phyloP scores from a whole-genome alignment of 495 filamentous ascomycete species.

The Xylaria castorea region DNA sequence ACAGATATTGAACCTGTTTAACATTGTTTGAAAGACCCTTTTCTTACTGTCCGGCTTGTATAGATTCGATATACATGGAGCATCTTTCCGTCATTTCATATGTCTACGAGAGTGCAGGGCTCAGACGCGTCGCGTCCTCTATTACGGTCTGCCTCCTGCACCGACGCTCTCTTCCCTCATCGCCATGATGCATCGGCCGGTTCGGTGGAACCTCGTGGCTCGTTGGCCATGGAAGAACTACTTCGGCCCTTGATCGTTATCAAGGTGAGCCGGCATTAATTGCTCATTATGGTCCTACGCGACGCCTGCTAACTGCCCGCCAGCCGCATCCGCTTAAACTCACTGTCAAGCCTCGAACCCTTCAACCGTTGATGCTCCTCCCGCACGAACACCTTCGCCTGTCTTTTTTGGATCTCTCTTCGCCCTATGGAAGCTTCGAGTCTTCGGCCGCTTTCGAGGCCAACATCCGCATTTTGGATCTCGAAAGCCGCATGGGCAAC shows the following conservation, averaged over 20 bases:
- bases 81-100: slow-evolving; percentile 27
- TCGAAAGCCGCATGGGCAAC: slow-evolving; percentile 58
- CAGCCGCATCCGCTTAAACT: slow-evolving; percentile 66
- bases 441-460: slow-evolving; percentile 64
- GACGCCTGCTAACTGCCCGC: slow-evolving; percentile 31
- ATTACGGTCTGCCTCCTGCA: slow-evolving; percentile 40
- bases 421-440: slow-evolving; percentile 58
- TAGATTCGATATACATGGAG: slow-evolving; percentile 33
- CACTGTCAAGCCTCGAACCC: slow-evolving; percentile 62
- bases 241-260: slow-evolving; percentile 55
- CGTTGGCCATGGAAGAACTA: slow-evolving; percentile 53
- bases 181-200: slow-evolving; percentile 8
- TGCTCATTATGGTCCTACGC: background rate
- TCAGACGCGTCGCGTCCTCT: slow-evolving; percentile 49
- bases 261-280: slow-evolving; percentile 45
- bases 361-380: slow-evolving; percentile 66
- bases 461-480: slow-evolving; percentile 67
- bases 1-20: background rate
- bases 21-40: background rate
- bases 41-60: background rate
- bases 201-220: slow-evolving; percentile 32
- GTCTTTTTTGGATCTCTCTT: slow-evolving; percentile 63
- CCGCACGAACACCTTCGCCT: slow-evolving; percentile 67
- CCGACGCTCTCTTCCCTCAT: slow-evolving; percentile 38
- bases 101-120: slow-evolving; percentile 43